Conservation (phyloP, 1,284 basidiomycete genomes). For the Cryptococcus amylolentus region DNA sequence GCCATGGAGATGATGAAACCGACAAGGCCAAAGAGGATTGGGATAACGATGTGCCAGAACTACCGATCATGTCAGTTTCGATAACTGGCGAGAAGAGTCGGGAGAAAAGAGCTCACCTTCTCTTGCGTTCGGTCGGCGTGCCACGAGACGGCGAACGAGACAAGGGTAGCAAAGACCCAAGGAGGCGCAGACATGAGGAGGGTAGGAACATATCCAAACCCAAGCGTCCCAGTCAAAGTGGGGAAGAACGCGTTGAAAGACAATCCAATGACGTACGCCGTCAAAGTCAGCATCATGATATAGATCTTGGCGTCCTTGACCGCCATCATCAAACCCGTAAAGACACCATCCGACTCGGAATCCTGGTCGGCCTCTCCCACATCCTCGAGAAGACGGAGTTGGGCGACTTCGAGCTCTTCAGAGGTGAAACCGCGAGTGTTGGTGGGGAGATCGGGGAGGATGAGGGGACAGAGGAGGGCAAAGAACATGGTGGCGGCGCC, state of each 20-base stretch:
- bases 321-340: slow-evolving; percentile 58
- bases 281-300: slow-evolving; percentile 59
- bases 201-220: slow-evolving; percentile 60
- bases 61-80: not conserved
- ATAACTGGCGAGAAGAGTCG: not conserved
- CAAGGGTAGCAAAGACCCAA: slow-evolving; percentile 64
- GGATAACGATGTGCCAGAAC: slow-evolving; percentile 62
- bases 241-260: slow-evolving; percentile 69
- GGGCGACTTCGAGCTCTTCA: slow-evolving; percentile 62
- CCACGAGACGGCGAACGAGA: slow-evolving; percentile 59
- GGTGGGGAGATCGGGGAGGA: slow-evolving; percentile 68
- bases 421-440: slow-evolving; percentile 65
- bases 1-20: slow-evolving; percentile 44
- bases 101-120: slow-evolving; percentile 52
- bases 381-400: slow-evolving; percentile 68
- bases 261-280: slow-evolving; percentile 56
- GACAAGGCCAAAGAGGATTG: slow-evolving; percentile 35
- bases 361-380: slow-evolving; percentile 60
- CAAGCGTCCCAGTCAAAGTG: slow-evolving; percentile 64
- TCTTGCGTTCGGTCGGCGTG: slow-evolving; percentile 60
- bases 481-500: slow-evolving; percentile 55
- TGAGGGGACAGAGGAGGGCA: slow-evolving; percentile 59
- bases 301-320: slow-evolving; percentile 62
- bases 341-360: slow-evolving; percentile 29
- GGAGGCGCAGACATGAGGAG: slow-evolving; percentile 67